These are phyloP conservation scores for Urtica urens DNA, from an alignment of 306 rosid genomes.

Conservation along the genomic window DNA sequence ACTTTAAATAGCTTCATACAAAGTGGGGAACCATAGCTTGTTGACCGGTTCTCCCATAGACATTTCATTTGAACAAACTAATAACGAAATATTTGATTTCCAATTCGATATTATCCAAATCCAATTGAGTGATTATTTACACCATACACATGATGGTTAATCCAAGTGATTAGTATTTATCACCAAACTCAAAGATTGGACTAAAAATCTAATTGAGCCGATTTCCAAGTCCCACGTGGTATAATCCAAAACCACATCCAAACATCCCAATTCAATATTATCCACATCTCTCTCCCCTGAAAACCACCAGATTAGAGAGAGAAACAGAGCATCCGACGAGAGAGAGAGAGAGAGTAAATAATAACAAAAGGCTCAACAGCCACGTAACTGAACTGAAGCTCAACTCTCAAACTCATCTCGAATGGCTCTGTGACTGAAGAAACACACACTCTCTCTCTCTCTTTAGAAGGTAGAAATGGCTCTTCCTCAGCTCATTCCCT, in stretches of 20 bases:
- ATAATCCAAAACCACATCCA: slow-evolving; percentile 33
- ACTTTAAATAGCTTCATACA: no score
- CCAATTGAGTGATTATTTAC: no score
- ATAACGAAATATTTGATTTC: no score
- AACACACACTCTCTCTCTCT: not conserved
- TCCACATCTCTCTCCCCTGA: slow-evolving; percentile 34
- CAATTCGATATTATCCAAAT: no score
- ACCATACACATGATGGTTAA: no score
- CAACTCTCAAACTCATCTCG: not conserved
- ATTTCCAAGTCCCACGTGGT: slow-evolving; percentile 29
- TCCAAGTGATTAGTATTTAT: no score
- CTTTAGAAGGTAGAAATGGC: slow-evolving; percentile 38
- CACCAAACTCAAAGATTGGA: no score
- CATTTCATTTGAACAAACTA: no score
- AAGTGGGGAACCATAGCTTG: no score
- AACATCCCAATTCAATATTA: slow-evolving; percentile 11
- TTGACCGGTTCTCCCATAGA: no score
- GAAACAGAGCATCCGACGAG: slow-evolving; percentile 5
- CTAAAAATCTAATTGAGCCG: not conserved
- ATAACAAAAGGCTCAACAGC: not conserved
- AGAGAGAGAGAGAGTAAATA: not conserved
- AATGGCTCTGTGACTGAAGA: slow-evolving; percentile 7
- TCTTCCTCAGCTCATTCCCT: slow-evolving; percentile 61
- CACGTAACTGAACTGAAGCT: no score
- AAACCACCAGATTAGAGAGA: slow-evolving; percentile 35